Evolutionary conservation across 2,329 filamentous ascomycete species (phyloP), one percentile per base, ranked within the genome.

Genomic region (Calonectria ilicicola): DNA sequence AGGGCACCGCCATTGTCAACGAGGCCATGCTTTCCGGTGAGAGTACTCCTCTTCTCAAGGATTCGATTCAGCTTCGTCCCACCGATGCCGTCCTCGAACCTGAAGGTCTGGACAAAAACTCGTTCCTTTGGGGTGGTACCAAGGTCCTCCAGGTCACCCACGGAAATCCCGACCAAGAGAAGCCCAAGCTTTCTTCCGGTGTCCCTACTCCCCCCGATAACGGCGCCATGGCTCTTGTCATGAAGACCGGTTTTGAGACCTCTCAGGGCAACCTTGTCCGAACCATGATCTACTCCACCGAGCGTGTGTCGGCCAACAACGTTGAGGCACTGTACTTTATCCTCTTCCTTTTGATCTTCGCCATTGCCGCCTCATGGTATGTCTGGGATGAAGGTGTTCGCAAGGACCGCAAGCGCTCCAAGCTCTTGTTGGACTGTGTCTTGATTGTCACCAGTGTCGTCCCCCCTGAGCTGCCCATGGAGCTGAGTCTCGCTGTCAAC

Each of bases 251-350:
- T 15, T 99, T 99, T 81, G 97, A 99, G 86, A 99, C 97, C 14
- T 98, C 96, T 69, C 97, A 99, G 85, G 97, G 97, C 75, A 98
- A 95, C 84, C 91, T 99, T 72, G 97, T 99, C 73, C 94, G 97
- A 74, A 99, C 97, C 78, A 99, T 99, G 97, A 99, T 99, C 81
- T 99, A 98, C 87, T 98, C 97, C 1, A 99, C 97, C 2, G 97
- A 99, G 85, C 95, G 96, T 77, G 96, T 99, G 27, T 98, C 96
- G n/a, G 97, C 97, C 79, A 98, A 98, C 86, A 98, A 99, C 81
- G 93, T 93, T 53, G 97, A 99, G 85, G 97, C 97, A 2, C 87
- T 99, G n/a, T 89, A 98, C 73, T 99, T 99, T 87, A 99, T 99
- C 77, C 89, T 99, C 72, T 99, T 99, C 89, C 90, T 99, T 32